These are phyloP conservation scores for Suillus discolor DNA, from an alignment of 768 basidiomycete species.

Conservation along the genomic window DNA sequence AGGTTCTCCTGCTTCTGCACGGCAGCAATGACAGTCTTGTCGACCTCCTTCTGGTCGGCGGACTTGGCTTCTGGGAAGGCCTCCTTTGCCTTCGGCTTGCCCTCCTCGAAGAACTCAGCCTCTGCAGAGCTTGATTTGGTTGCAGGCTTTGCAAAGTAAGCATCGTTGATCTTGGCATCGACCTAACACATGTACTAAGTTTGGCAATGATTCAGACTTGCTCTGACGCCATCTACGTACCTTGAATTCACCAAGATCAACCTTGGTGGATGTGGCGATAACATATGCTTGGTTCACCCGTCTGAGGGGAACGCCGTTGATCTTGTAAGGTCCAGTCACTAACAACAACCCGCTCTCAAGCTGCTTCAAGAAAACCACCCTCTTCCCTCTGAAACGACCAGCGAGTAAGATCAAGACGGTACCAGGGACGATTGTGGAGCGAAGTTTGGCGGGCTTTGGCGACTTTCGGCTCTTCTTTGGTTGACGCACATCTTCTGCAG, in stretches of 20 bases:
- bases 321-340: slow-evolving; percentile 96
- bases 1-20: slow-evolving; percentile 92
- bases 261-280: slow-evolving; percentile 95
- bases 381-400: slow-evolving; percentile 97
- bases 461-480: slow-evolving; percentile 94
- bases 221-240: slow-evolving; percentile 44
- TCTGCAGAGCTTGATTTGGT: slow-evolving; percentile 82
- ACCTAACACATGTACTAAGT: slow-evolving; percentile 47
- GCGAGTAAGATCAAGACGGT: slow-evolving; percentile 96
- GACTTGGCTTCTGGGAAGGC: slow-evolving; percentile 85
- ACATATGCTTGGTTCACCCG: slow-evolving; percentile 99
- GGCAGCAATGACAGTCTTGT: slow-evolving; percentile 76
- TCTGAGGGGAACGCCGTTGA: slow-evolving; percentile 98
- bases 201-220: not conserved
- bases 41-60: slow-evolving; percentile 88
- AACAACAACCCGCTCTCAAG: slow-evolving; percentile 88
- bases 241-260: slow-evolving; percentile 76
- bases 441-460: slow-evolving; percentile 75
- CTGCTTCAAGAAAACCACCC: slow-evolving; percentile 98
- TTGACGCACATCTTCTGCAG: slow-evolving; percentile 89
- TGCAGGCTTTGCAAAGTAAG: slow-evolving; percentile 87
- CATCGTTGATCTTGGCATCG: slow-evolving; percentile 89
- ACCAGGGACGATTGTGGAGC: slow-evolving; percentile 89
- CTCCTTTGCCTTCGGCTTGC: slow-evolving; percentile 89
- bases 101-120: slow-evolving; percentile 95